Base-by-base conservation (phyloP, 1,284 basidiomycete species). In the Psilocybe mexicana region DNA sequence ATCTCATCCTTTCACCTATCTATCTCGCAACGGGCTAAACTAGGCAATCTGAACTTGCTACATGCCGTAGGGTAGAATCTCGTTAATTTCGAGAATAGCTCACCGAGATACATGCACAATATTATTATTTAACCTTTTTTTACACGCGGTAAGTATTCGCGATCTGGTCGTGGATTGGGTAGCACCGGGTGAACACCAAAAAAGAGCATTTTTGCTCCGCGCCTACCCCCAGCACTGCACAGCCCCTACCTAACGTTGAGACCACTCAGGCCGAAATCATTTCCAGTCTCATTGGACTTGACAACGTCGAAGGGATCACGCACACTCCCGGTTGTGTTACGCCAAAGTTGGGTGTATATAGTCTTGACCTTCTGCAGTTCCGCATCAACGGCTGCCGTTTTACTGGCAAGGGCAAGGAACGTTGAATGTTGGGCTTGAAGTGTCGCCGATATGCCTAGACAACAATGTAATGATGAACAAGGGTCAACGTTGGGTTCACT, bases 381-480 rank as follows among this genome's bases (percentile, higher is more conserved):
- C 1, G 79, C 78, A 58, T 92, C 85, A 5, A 90, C 71, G 1
- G 82, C 75, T 11, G 90, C 89, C 1, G 87, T 87, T 71, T 85
- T 89, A 62, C 79, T 81, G 4, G 90, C 90, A 33, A 92, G 80
- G 2, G 87, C 78, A 25, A 91, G 79, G 71, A 90, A 92, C 2
- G 84, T 87, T 5, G 81, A 76, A 63, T 92, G 85, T 70, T 92
- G 89, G 2, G 86, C 85, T 69, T 90, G 87, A 24, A 92, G 75
- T 7, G 88, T 88, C 2, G 87, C 79, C 5, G 86, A 76, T 58
- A 92, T 87, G 44, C 81, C 90, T 91, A 59, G 44, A 35, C 18
- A 47, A 40, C 11, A 25, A 50, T 53, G 46, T 35, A 52, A 56
- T 50, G 59, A 53, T 46, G 48, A 46, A 42, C 43, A 51, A 38